phyloP scores from a whole-genome alignment of 2,329 filamentous ascomycete genomes.

The Beauveria australis region DNA sequence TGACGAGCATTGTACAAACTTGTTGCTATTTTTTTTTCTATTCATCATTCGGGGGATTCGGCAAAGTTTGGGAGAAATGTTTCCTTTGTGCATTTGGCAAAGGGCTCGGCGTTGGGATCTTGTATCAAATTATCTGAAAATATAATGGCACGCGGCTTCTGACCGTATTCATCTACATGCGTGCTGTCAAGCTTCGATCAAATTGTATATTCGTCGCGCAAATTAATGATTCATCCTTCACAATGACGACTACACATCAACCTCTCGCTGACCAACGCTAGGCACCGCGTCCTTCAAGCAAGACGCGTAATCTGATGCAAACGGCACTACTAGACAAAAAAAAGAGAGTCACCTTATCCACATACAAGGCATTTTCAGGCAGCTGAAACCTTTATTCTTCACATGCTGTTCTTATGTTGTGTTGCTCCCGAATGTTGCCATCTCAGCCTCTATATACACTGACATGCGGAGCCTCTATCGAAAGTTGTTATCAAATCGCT shows the following conservation, averaged over 20 bases:
- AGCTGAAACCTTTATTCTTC: neutral
- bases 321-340: neutral
- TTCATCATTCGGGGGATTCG: neutral
- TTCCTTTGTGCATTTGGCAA: neutral
- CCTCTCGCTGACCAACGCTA: constrained; percentile 1
- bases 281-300: neutral
- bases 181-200: neutral
- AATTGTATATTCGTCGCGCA: neutral
- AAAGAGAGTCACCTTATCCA: neutral
- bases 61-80: neutral
- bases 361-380: neutral
- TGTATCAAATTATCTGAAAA: neutral
- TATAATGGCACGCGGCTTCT: neutral
- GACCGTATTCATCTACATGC: neutral
- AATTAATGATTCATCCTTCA: neutral
- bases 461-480: constrained; percentile 31
- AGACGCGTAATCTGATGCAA: neutral
- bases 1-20: neutral
- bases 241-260: neutral
- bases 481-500: constrained; percentile 78
- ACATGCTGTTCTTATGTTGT: neutral
- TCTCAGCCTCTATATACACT: neutral
- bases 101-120: constrained; percentile 2
- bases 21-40: neutral
- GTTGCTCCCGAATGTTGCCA: neutral